A percentile compares a stretch with the other conserved stretches of the same genome.
These are phyloP conservation scores for Pythium brassicae DNA, from an alignment of 352 stramenopile species.

Conservation along the genomic window DNA sequence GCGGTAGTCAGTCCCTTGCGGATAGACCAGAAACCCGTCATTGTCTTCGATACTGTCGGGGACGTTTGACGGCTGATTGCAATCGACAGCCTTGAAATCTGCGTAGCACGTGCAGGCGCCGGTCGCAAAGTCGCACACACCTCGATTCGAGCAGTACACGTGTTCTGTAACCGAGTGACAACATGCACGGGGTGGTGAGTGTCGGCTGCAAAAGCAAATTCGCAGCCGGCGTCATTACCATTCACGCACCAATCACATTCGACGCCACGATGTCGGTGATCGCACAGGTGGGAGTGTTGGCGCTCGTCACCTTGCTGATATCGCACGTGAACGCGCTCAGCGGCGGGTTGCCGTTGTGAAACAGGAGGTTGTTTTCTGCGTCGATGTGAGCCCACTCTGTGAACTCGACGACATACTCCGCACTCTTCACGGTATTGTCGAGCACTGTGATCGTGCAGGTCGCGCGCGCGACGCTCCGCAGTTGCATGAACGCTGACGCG, in stretches of 20 bases:
- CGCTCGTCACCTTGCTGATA: constrained; percentile 38
- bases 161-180: constrained; percentile 42
- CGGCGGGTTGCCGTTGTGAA: constrained; percentile 70
- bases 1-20: constrained; percentile 42
- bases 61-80: constrained; percentile 60
- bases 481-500: constrained; percentile 31
- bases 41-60: constrained; percentile 67
- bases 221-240: background rate
- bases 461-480: constrained; percentile 34
- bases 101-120: constrained; percentile 70
- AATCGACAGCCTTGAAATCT: constrained; percentile 72
- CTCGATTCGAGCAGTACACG: constrained; percentile 72
- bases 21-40: constrained; percentile 66
- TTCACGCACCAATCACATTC: constrained; percentile 49
- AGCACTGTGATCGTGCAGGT: constrained; percentile 32
- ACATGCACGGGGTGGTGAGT: constrained; percentile 4
- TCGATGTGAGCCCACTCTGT: constrained; percentile 48
- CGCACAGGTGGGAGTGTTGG: constrained; percentile 47
- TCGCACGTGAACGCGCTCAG: constrained; percentile 78
- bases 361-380: constrained; percentile 83
- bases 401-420: constrained; percentile 67
- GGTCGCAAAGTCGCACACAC: constrained; percentile 65
- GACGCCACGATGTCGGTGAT: constrained; percentile 54
- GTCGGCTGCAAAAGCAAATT: background rate
- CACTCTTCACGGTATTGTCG: constrained; percentile 34